Conservation (phyloP, 331 rosid genomes). For the Telfairia occidentalis region DNA sequence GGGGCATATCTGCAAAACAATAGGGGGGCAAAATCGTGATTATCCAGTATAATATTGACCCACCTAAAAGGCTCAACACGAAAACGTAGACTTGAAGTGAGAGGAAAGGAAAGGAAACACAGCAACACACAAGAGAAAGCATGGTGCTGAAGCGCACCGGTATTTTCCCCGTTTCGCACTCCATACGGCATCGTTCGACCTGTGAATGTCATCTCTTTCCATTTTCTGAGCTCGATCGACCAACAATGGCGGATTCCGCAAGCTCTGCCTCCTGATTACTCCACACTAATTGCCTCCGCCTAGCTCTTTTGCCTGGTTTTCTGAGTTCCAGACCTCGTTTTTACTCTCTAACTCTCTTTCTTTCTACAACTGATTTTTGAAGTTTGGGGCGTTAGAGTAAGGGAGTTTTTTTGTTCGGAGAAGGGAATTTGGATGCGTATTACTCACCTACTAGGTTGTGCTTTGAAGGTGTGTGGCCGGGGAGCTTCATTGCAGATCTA, state of each 20-base stretch:
- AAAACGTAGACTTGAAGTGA: conserved; percentile 44
- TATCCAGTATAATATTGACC: conserved; percentile 11
- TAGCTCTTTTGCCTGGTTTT: not conserved
- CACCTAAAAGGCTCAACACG: conserved; percentile 31
- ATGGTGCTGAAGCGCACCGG: not conserved
- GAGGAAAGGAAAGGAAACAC: conserved; percentile 19
- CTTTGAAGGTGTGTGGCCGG: not conserved
- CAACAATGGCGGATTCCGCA: not conserved
- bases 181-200: conserved; percentile 24
- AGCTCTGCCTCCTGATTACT: not conserved
- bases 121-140: not conserved
- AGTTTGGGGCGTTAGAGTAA: not conserved
- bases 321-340: not conserved
- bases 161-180: conserved; percentile 33
- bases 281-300: not conserved
- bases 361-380: not conserved
- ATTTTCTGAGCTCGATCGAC: not conserved
- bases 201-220: conserved; percentile 23
- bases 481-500: conserved; percentile 23
- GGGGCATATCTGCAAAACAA: conserved; percentile 15
- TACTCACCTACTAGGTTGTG: not conserved
- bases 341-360: not conserved
- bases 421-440: not conserved
- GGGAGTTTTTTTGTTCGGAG: not conserved
- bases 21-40: conserved; percentile 29